These are phyloP conservation scores for Spinellus fusiger DNA, from an alignment of 192 early-diverging fungal species.

Conservation along the genomic window DNA sequence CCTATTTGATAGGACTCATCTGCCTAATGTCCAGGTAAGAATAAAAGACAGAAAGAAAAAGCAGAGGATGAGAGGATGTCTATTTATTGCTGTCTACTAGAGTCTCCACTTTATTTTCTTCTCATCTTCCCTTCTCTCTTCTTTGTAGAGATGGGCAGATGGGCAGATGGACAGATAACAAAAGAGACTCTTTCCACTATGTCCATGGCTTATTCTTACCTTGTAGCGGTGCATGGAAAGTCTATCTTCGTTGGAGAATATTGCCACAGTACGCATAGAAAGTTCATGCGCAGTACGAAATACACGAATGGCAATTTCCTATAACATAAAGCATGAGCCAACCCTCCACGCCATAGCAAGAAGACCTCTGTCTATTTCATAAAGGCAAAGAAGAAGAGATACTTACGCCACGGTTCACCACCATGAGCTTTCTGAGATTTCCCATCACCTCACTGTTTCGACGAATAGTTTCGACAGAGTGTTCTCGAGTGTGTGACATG, in stretches of 20 bases:
- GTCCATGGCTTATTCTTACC: conserved; percentile 46
- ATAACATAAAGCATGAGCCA: neutral
- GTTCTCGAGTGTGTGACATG: conserved; percentile 34
- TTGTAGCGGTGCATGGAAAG: conserved; percentile 91
- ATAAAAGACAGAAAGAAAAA: conserved; percentile 8
- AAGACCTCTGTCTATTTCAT: neutral
- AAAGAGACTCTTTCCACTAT: too few species aligned
- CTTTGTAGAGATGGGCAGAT: too few species aligned
- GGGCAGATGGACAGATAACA: too few species aligned
- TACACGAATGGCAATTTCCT: conserved; percentile 94
- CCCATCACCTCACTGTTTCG: conserved; percentile 49
- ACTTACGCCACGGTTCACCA: conserved; percentile 52
- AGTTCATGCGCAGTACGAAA: conserved; percentile 91
- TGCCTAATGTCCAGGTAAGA: conserved; percentile 46
- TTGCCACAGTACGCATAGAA: conserved; percentile 80
- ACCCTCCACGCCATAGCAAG: neutral
- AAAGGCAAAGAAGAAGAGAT: neutral
- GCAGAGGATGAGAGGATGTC: neutral
- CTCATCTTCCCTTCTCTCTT: too few species aligned
- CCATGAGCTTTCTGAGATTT: conserved; percentile 46
- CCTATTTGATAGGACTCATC: conserved; percentile 97
- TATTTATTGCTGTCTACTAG: neutral
- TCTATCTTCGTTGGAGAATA: conserved; percentile 90
- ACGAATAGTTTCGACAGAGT: conserved; percentile 53
- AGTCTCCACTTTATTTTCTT: too few species aligned